phyloP scores from a whole-genome alignment of 305 asterid species.

The Petunia hybrid region DNA sequence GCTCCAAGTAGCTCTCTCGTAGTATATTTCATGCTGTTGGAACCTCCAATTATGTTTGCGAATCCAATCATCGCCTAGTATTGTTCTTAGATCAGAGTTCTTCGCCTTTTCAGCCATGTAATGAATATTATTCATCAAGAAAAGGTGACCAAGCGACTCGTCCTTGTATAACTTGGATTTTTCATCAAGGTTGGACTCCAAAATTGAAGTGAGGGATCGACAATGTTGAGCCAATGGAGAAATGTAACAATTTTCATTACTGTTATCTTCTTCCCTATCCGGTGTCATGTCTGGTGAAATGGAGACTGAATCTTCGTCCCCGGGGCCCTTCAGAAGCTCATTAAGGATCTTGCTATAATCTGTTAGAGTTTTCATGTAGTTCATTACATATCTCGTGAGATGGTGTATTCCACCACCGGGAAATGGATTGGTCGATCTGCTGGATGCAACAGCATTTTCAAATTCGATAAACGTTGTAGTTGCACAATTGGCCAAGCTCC shows the following conservation, averaged over 20 bases:
- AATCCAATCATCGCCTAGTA: conserved; percentile 82
- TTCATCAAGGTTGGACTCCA: conserved; percentile 70
- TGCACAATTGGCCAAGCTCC: conserved; percentile 70
- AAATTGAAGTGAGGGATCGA: conserved; percentile 60
- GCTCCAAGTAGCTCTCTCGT: conserved; percentile 93
- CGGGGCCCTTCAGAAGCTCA: conserved; percentile 62
- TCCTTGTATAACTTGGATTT: conserved; percentile 83
- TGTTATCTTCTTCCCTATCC: conserved; percentile 56
- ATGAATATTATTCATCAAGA: conserved; percentile 85
- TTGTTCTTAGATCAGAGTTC: conserved; percentile 62
- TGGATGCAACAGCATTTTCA: conserved; percentile 74
- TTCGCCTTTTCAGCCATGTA: conserved; percentile 89
- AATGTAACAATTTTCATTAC: conserved; percentile 28
- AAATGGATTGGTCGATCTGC: conserved; percentile 61
- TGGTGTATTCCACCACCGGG: conserved; percentile 89
- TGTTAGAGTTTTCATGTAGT: conserved; percentile 69
- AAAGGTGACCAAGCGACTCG: conserved; percentile 71
- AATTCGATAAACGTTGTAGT: conserved; percentile 82
- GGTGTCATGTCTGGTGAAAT: conserved; percentile 66
- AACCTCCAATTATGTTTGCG: conserved; percentile 80
- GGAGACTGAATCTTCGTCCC: conserved; percentile 39
- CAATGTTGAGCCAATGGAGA: conserved; percentile 62
- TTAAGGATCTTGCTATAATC: conserved; percentile 74
- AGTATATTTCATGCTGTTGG: conserved; percentile 83
- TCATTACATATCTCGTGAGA: conserved; percentile 84